Base-by-base conservation (phyloP, 306 rosid genomes). In the Inga laurina region DNA sequence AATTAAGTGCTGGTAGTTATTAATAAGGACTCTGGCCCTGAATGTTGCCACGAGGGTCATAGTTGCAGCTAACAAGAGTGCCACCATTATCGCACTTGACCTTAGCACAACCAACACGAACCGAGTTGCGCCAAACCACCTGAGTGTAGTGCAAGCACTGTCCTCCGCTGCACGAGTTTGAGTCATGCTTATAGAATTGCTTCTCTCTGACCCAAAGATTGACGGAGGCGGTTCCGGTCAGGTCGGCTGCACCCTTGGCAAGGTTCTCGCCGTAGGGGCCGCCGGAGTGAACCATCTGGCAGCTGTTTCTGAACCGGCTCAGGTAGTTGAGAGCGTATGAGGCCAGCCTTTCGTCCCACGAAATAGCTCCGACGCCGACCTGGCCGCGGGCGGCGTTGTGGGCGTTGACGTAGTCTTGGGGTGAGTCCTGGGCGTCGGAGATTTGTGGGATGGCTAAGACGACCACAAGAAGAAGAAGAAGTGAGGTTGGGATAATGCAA, bases 121-220 rank as follows among this genome's bases (percentile, higher is more conserved):
- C 65, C 2, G 82, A 54, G 9, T 82, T 66, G 0, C 77, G 74
- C 90, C 90, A 85, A 12, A 88, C 88, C 8, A 88, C 87, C 54
- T 82, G 88, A 6, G 90, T 88, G 34, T 88, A 88, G 35, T 85
- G 89, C 10, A 76, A 44, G 0, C 91, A 88, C 39, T 27, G 15
- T 37, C 30, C 73, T 2, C 75, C 75, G 0, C n/a, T 34, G 75
- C 75, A 71, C 4, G 54, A 43, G 75, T 71, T 43, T 3, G 75
- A 43, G 35, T 43, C 21, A 45, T 71, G 11, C 2, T 71, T 24
- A 2, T 71, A 71, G 54, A 21, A 41, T 0, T 1, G 1, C 32
- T 71, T 71, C 54, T 71, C 75, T 3, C 2, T 45, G 19, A 77
- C 72, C 59, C 81, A 77, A 73, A 77, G 27, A 32, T 43, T 51